Percentiles rank a stretch among this genome's conserved stretches.
These are phyloP conservation scores for Colletotrichum phormii DNA, from an alignment of 2,329 filamentous ascomycete species.

Conservation along the genomic window DNA sequence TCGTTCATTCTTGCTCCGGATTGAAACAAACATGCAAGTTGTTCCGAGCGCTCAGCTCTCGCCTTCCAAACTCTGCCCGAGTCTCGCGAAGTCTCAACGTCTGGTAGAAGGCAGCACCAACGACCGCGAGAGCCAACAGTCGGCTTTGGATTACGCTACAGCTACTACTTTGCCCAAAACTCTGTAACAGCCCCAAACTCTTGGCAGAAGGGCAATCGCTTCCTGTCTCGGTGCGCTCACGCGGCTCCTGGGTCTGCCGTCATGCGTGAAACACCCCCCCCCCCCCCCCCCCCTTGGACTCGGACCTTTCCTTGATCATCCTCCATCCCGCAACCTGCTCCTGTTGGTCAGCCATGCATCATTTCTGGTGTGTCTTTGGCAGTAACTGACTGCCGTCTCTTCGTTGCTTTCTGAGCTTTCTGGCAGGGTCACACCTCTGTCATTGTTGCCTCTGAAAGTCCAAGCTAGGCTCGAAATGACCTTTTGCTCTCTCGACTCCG, in stretches of 20 bases:
- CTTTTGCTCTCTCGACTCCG: conserved; percentile 24
- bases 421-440: conserved; percentile 21
- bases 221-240: conserved; percentile 15
- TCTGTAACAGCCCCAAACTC: conserved; percentile 36
- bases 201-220: conserved; percentile 23
- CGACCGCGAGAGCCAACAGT: neutral
- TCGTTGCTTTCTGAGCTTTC: neutral
- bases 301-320: conserved; percentile 28
- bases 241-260: conserved; percentile 27
- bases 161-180: conserved; percentile 10
- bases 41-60: conserved; percentile 18
- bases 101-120: neutral
- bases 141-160: conserved; percentile 17
- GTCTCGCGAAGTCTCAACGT: neutral
- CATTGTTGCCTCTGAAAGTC: neutral
- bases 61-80: neutral
- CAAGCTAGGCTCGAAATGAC: conserved; percentile 1
- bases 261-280: conserved; percentile 16
- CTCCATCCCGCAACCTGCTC: neutral
- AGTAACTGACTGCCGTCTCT: neutral
- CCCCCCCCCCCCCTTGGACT: conserved; percentile 5
- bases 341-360: conserved; percentile 17
- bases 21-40: conserved; percentile 31
- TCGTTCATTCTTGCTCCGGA: conserved; percentile 29
- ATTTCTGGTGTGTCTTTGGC: neutral